Evolutionary conservation across 305 asterid species (phyloP), one percentile per base, ranked within the genome.

Genomic region (Fraxinus baroniana): DNA sequence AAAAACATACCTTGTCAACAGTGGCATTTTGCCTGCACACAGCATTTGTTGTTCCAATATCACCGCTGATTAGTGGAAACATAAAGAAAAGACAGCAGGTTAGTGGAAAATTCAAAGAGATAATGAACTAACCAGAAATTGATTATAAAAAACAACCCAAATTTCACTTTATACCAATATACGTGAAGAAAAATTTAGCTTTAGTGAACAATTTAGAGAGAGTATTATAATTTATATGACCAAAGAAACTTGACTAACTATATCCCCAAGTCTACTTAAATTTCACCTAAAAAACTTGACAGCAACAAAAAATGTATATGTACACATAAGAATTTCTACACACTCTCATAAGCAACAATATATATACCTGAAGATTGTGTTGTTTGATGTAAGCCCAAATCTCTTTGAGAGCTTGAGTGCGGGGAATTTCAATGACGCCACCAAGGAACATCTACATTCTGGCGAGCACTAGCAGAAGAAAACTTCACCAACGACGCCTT

Each of bases 1-100:
- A 76, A 17, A 32, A 64, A 76, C 20, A 10, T 79, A 91, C 98
- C 96, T 94, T 94, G 88, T 94, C 98, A 8, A 96, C 98, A 17
- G 95, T 91, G 73, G 97, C 93, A 81, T 94, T 96, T 74, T 94
- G 98, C 81, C 97, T 85, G 89, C 97, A 92, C 8, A 96, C 98
- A 8, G 93, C 66, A 82, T 94, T 93, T 33, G 97, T 97, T 78
- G 95, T 88, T 36, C 99, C 97, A 12, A 94, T 94, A 83, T 94
- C 99, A 68, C 98, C 97, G 74, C 97, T 92, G 12, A 30, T 30
- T 30, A 30, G 33, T 30, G 33, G 33, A 30, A 1, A 1, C 3
- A 26, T 26, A 26, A 62, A 22, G 28, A 62, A 62, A 62, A 8
- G 5, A 62, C 33, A 10, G 13, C 26, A 22, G 5, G 6, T 60